Conservation (phyloP, 2,329 filamentous ascomycete species). For the Coleophoma cylindrospora region DNA sequence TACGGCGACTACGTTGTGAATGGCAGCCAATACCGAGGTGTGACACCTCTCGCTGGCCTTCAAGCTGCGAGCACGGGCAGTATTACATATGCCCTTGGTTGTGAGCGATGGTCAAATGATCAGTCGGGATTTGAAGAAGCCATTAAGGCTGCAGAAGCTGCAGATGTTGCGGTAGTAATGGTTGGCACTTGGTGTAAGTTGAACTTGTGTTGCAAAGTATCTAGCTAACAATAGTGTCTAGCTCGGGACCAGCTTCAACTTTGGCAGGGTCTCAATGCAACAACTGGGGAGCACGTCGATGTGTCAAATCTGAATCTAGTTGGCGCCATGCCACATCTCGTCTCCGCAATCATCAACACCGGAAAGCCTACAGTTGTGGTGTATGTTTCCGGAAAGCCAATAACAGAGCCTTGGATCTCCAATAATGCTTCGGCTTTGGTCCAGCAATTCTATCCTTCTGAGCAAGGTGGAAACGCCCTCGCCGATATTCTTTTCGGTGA, state of each 20-base stretch:
- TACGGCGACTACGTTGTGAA: conserved; percentile 73
- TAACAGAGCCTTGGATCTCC: conserved; percentile 70
- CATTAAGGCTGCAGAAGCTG: conserved; percentile 56
- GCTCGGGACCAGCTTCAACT: conserved; percentile 63
- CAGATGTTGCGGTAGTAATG: conserved; percentile 68
- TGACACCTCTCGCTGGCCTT: conserved; percentile 68
- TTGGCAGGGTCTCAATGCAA: conserved; percentile 67
- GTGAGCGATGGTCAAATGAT: conserved; percentile 67
- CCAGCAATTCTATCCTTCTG: conserved; percentile 71
- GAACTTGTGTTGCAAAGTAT: neutral
- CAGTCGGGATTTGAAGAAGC: conserved; percentile 64
- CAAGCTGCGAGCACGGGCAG: conserved; percentile 52
- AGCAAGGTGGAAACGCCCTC: conserved; percentile 79
- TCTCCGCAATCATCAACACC: conserved; percentile 62
- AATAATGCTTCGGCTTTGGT: conserved; percentile 58
- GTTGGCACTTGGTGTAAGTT: conserved; percentile 63
- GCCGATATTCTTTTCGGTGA: conserved; percentile 76
- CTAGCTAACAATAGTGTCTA: neutral
- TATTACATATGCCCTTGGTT: conserved; percentile 63
- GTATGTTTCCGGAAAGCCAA: conserved; percentile 74
- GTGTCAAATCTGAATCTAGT: conserved; percentile 59
- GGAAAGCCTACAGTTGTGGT: conserved; percentile 74
- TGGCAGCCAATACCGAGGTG: conserved; percentile 55
- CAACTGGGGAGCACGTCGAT: conserved; percentile 71
- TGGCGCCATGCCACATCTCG: conserved; percentile 63